Percentiles rank a stretch among this genome's conserved stretches.
Conservation (phyloP, 176 grass and related monocot species). For the Cenchrus americanus region DNA sequence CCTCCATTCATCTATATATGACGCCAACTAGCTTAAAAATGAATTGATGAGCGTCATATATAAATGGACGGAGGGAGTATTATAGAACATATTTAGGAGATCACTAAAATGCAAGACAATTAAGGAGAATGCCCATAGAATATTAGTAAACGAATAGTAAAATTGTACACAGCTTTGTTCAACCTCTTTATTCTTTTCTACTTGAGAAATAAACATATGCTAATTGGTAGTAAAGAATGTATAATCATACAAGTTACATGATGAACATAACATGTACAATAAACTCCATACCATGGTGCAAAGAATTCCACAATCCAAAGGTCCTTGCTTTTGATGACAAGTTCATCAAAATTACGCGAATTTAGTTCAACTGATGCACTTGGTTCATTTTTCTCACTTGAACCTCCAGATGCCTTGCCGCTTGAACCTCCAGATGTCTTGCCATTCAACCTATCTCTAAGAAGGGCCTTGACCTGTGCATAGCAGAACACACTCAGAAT, state of each 20-base stretch:
- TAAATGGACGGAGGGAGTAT: not conserved
- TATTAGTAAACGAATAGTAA: not conserved
- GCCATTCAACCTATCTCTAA: slow-evolving; percentile 80
- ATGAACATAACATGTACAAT: not conserved
- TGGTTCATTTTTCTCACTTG: slow-evolving; percentile 84
- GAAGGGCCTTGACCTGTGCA: slow-evolving; percentile 84
- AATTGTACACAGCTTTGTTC: not conserved
- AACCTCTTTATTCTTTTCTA: not conserved
- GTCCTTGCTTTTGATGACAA: slow-evolving; percentile 92
- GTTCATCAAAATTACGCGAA: slow-evolving; percentile 87
- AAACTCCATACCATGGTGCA: slow-evolving; percentile 87
- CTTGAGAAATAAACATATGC: slow-evolving; percentile 3
- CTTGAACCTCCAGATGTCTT: slow-evolving; percentile 70
- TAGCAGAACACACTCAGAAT: slow-evolving; percentile 19
- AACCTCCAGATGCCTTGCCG: slow-evolving; percentile 73
- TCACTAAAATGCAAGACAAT: not conserved
- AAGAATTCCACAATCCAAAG: slow-evolving; percentile 99
- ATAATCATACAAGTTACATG: slow-evolving; percentile 24
- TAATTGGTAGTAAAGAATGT: slow-evolving; percentile 9
- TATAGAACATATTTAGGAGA: not conserved
- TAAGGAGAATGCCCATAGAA: not conserved
- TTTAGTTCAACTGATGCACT: slow-evolving; percentile 78
- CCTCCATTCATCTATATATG: too few relatives aligned
- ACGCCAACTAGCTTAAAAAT: too few relatives aligned
- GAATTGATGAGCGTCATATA: too few relatives aligned